Percentiles rank a stretch among this genome's conserved stretches.
These are phyloP conservation scores for Globisporangium carolinianum DNA, from an alignment of 352 stramenopile genomes.

Conservation along the genomic window DNA sequence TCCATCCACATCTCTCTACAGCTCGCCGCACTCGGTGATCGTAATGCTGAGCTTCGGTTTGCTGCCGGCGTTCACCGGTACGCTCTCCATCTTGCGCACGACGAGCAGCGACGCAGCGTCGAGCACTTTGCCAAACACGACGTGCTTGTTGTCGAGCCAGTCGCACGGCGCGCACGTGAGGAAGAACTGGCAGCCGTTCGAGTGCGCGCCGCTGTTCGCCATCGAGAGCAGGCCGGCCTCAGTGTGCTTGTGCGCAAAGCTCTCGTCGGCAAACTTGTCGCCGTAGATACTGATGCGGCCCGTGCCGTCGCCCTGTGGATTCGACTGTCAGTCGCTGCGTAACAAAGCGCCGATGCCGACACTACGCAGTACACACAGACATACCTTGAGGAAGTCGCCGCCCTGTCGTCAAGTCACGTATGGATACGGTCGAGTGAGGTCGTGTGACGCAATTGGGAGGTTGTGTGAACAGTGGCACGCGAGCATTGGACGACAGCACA, in stretches of 20 bases:
- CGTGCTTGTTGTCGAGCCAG: constrained; percentile 95
- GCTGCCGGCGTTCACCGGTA: constrained; percentile 72
- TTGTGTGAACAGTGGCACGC: not conserved
- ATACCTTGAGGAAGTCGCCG: constrained; percentile 81
- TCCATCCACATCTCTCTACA: constrained; percentile 29
- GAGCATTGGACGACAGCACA: no score
- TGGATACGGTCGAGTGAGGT: not conserved
- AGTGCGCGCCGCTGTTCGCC: constrained; percentile 93
- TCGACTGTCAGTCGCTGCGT: not conserved
- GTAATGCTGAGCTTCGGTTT: constrained; percentile 86
- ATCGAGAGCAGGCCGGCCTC: constrained; percentile 78
- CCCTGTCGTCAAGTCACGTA: constrained; percentile 20
- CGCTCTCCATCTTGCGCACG: constrained; percentile 90
- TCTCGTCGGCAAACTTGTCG: constrained; percentile 84
- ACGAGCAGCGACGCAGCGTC: constrained; percentile 81
- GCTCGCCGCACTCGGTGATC: constrained; percentile 86
- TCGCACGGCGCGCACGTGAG: constrained; percentile 91
- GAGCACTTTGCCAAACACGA: constrained; percentile 95
- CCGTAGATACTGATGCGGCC: constrained; percentile 84
- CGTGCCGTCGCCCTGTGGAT: constrained; percentile 63
- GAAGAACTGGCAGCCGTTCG: constrained; percentile 95
- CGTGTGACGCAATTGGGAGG: not conserved
- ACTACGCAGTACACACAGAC: not conserved
- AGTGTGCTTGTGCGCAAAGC: constrained; percentile 80
- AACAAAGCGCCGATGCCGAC: constrained; percentile 1